Evolutionary conservation across 2,329 filamentous ascomycete genomes (phyloP).

Genomic region (Fusarium duplospermum): DNA sequence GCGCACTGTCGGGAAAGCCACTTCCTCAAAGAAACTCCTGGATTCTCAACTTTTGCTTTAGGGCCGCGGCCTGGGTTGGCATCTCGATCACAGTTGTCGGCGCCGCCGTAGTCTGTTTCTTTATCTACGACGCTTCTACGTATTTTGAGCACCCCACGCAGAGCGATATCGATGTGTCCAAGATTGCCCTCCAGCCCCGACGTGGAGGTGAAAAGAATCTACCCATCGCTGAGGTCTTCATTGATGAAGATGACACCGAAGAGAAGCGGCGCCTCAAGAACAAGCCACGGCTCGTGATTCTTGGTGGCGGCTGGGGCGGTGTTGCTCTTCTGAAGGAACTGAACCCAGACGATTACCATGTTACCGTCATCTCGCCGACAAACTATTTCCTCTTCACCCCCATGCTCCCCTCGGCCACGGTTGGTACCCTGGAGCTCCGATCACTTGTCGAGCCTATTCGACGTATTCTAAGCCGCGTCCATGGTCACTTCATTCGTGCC

Average conservation of each 20-base stretch:
- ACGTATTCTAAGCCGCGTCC: conserved; percentile 80
- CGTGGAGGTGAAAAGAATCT: conserved; percentile 94
- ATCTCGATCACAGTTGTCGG: conserved; percentile 79
- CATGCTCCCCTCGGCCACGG: conserved; percentile 96
- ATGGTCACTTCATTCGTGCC: conserved; percentile 91
- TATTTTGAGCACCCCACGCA: conserved; percentile 78
- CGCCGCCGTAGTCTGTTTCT: conserved; percentile 81
- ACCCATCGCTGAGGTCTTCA: conserved; percentile 86
- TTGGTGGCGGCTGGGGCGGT: conserved; percentile 95
- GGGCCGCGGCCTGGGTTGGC: conserved; percentile 72
- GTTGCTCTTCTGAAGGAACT: conserved; percentile 92
- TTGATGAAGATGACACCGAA: conserved; percentile 88
- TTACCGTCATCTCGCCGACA: conserved; percentile 92
- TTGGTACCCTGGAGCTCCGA: conserved; percentile 91
- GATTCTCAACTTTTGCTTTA: conserved; percentile 71
- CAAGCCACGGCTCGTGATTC: conserved; percentile 91
- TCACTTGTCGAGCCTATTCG: conserved; percentile 94
- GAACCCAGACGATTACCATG: conserved; percentile 91
- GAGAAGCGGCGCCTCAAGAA: conserved; percentile 78
- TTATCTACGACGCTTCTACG: conserved; percentile 92
- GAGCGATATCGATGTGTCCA: conserved; percentile 84
- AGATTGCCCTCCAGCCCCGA: conserved; percentile 82
- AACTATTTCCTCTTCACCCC: conserved; percentile 99
- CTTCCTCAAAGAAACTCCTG: conserved; percentile 61
- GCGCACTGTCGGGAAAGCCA: conserved; percentile 64